phyloP scores from a whole-genome alignment of 1,284 basidiomycete genomes.

The Puccinia hordei region DNA sequence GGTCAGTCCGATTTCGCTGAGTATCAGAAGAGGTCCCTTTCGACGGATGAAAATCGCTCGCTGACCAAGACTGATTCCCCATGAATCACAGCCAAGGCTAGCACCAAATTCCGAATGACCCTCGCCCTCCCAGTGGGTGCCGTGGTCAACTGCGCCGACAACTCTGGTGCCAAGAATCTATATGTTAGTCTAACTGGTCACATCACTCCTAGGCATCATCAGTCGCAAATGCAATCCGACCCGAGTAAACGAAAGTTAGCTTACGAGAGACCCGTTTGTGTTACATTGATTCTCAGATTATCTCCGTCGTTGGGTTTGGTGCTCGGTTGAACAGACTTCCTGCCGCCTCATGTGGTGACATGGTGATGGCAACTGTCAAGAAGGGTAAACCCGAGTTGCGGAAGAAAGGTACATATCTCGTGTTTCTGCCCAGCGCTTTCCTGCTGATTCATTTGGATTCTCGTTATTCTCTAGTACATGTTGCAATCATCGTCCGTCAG shows the following conservation, averaged over 20 bases:
- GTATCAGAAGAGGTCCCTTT: background rate
- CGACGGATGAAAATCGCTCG: background rate
- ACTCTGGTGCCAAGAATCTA: conserved; percentile 96
- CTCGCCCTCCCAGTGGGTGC: conserved; percentile 95
- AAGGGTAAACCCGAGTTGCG: conserved; percentile 99
- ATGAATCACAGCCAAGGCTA: conserved; percentile 62
- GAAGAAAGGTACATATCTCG: conserved; percentile 84
- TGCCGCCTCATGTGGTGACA: conserved; percentile 93
- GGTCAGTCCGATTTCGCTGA: conserved; percentile 19
- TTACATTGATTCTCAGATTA: conserved; percentile 62
- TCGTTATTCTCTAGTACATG: conserved; percentile 72
- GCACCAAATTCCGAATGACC: conserved; percentile 96
- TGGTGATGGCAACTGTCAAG: conserved; percentile 94
- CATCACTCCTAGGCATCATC: background rate
- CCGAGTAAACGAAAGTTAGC: too few species aligned
- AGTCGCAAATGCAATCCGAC: background rate
- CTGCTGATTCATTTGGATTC: conserved; percentile 35
- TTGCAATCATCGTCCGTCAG: conserved; percentile 93
- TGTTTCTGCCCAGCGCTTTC: conserved; percentile 42
- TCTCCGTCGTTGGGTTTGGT: conserved; percentile 89
- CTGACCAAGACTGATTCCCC: background rate
- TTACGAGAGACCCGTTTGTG: background rate
- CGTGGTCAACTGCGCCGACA: conserved; percentile 99
- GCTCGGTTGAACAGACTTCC: conserved; percentile 96
- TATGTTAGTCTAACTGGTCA: conserved; percentile 61